These are phyloP conservation scores for Agapanthus africanus DNA, from an alignment of 106 monocot species.

Conservation along the genomic window DNA sequence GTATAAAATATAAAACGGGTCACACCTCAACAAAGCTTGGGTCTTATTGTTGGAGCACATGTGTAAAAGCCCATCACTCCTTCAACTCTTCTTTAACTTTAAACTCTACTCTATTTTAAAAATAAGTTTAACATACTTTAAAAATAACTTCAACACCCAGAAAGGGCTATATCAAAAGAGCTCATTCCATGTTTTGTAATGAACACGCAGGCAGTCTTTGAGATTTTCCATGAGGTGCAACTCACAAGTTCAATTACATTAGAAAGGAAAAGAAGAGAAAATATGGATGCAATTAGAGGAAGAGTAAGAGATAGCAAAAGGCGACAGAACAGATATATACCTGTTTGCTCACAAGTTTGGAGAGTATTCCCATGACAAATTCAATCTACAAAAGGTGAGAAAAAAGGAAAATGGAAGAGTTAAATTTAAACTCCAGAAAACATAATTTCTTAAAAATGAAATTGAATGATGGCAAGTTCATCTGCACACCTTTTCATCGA, in stretches of 20 bases:
- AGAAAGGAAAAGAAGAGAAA: neutral
- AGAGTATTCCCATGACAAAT: conserved; percentile 88
- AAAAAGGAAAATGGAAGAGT: neutral
- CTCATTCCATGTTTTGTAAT: neutral
- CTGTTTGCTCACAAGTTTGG: conserved; percentile 77
- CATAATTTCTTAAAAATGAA: neutral
- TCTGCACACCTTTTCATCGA: neutral
- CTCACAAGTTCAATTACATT: neutral
- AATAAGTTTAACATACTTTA: too few species aligned
- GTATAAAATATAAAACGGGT: too few species aligned
- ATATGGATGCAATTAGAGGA: neutral
- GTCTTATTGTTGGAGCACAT: too few species aligned
- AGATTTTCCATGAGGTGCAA: neutral
- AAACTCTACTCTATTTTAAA: too few species aligned
- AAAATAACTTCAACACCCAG: too few species aligned
- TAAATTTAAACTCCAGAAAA: neutral
- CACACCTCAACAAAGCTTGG: too few species aligned
- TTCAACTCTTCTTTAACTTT: too few species aligned
- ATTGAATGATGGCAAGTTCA: neutral
- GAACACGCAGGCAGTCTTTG: neutral
- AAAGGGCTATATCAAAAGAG: neutral
- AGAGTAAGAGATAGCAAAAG: neutral
- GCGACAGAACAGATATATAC: conserved; percentile 17
- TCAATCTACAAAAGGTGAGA: conserved; percentile 51
- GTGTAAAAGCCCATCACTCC: too few species aligned